Evolutionary conservation across 2,329 filamentous ascomycete species (phyloP), one percentile per base, ranked within the genome.

Genomic region (Aspergillus fumigatus): DNA sequence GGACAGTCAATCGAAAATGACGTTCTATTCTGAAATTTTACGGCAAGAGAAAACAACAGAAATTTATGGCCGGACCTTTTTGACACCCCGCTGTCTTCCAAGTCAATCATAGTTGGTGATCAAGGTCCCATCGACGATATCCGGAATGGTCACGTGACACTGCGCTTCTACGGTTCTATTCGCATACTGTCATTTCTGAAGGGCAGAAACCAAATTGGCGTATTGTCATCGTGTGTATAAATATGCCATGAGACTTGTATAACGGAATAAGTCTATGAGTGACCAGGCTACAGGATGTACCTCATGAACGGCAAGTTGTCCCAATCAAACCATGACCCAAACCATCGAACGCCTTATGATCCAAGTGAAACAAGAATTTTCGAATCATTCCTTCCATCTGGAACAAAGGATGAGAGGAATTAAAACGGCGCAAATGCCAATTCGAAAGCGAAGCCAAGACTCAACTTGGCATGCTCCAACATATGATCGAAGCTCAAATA

Each of bases 391-490:
- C 43, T 23, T 10, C 3, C 21, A 17, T 8, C 21, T 23, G 10
- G 43, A 14, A 10, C 21, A 6, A 45, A 35, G 43, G 26, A 53
- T 52, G n/a, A 29, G 26, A 29, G 43, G 21, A n/a, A 57, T 71
- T 56, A 77, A 45, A 92, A 89, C 58, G 89, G 80, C 21, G 89
- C 85, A 77, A 90, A 90, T 9, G 87, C 90, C 59, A 96, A 82
- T 77, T 96, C 92, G 67, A 92, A 93, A 4, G 87, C 90, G 64
- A 96, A 82, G 4, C 88, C 89, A 32, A 96, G 79, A 1, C 90
- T 94, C 81, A 96, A 82, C 71, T 86, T 88, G 23, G 90, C 90
- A 74, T 96, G 92, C 77, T 96, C 87, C 35, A 94, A 80, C 91
- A 96, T 96, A 73, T 96, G 92, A 70, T 92, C 86, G 70, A 95